phyloP scores from a whole-genome alignment of 2,329 filamentous ascomycete species.

The Xenoacremonium recifei region DNA sequence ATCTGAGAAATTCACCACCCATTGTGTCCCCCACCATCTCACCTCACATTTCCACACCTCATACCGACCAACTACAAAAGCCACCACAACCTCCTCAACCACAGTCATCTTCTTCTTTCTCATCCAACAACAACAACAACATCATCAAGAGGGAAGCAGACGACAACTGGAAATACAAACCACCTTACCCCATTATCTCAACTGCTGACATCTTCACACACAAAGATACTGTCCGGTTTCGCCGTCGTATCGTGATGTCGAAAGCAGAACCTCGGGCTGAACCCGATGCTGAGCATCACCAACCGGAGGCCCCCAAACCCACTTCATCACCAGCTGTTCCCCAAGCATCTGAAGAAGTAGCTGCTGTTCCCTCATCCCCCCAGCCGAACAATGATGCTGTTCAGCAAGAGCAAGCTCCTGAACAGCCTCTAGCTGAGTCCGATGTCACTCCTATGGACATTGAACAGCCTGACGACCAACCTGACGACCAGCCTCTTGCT shows the following conservation, averaged over 20 bases:
- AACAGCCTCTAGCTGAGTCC: not conserved
- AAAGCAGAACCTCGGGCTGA: not conserved
- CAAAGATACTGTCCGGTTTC: too few relatives aligned
- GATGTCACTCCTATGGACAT: not conserved
- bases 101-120: not conserved
- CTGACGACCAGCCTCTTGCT: not conserved
- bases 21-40: not conserved
- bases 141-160: not conserved
- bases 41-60: not conserved
- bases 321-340: not conserved
- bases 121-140: too few relatives aligned
- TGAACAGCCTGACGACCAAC: not conserved
- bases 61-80: constrained; percentile 10
- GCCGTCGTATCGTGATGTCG: too few relatives aligned
- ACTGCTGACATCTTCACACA: too few relatives aligned
- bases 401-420: not conserved
- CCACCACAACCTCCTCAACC: constrained; percentile 1
- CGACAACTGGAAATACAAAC: not conserved
- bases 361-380: not conserved
- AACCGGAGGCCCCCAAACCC: not conserved
- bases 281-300: not conserved
- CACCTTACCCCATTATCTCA: too few relatives aligned
- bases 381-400: not conserved
- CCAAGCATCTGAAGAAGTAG: not conserved
- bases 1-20: not conserved